phyloP scores from a whole-genome alignment of 2,329 filamentous ascomycete genomes.

The Apiospora arundinis region DNA sequence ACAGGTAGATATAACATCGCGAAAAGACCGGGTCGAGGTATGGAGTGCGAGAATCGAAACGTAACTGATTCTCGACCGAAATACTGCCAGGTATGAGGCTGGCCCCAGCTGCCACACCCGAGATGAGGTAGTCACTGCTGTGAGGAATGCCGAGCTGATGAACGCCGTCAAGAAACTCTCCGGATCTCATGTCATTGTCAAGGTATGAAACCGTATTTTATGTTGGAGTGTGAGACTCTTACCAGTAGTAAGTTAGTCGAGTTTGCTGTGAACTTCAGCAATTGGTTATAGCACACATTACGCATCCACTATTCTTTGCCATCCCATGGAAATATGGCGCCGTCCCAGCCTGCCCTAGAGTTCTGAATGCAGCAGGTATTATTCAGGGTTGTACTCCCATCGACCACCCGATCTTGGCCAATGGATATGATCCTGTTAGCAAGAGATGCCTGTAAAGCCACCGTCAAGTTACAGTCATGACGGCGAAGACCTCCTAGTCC shows the following conservation, averaged over 20 bases:
- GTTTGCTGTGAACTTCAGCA: too few species aligned
- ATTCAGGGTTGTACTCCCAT: slow-evolving; percentile 48
- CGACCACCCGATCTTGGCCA: slow-evolving; percentile 46
- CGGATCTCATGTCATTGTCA: slow-evolving; percentile 28
- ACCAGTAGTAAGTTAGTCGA: too few species aligned
- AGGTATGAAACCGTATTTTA: too few species aligned
- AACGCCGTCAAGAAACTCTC: slow-evolving; percentile 46
- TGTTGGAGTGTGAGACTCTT: too few species aligned
- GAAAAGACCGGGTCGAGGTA: slow-evolving; percentile 46
- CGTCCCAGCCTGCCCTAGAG: slow-evolving; percentile 47
- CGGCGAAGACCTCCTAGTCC: slow-evolving; percentile 32
- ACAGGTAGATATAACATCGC: slow-evolving; percentile 47
- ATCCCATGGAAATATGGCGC: slow-evolving; percentile 39
- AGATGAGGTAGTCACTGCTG: slow-evolving; percentile 43
- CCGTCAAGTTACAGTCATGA: slow-evolving; percentile 41
- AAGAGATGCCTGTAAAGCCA: slow-evolving; percentile 40
- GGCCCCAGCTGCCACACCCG: slow-evolving; percentile 44
- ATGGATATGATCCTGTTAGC: slow-evolving; percentile 43
- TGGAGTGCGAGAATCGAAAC: slow-evolving; percentile 47
- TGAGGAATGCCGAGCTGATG: slow-evolving; percentile 44
- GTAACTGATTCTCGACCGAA: slow-evolving; percentile 46
- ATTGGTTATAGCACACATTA: too few species aligned
- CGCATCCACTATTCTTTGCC: slow-evolving; percentile 22
- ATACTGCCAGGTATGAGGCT: slow-evolving; percentile 47
- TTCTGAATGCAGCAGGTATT: slow-evolving; percentile 50